Percentiles rank a stretch among this genome's conserved stretches.
These are phyloP conservation scores for Claviceps monticola DNA, from an alignment of 2,329 filamentous ascomycete species.

Conservation along the genomic window DNA sequence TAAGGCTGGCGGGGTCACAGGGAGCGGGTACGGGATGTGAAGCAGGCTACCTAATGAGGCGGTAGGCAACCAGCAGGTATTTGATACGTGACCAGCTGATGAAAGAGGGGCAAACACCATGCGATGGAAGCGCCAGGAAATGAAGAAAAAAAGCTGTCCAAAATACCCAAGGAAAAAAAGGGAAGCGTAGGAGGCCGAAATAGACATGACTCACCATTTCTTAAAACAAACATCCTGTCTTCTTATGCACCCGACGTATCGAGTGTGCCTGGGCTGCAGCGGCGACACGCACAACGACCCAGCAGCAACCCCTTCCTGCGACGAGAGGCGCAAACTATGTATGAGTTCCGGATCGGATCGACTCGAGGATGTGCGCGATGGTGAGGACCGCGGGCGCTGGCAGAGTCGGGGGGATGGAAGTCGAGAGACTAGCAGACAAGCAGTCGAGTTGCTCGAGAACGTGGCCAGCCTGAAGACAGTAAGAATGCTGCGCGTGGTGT, in stretches of 20 bases:
- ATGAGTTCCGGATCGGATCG: neutral
- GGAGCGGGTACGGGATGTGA: too few relatives aligned
- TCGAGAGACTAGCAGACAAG: neutral
- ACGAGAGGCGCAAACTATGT: neutral
- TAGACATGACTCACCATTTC: conserved; percentile 25
- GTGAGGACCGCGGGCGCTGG: neutral
- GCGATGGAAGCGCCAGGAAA: neutral
- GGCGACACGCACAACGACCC: neutral
- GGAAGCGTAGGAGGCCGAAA: neutral
- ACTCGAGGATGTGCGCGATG: neutral
- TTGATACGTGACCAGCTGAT: too few relatives aligned
- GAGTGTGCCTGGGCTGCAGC: neutral
- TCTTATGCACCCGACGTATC: neutral
- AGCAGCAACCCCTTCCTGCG: neutral
- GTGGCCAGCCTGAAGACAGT: too few relatives aligned
- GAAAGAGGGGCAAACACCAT: too few relatives aligned
- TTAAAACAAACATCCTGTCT: conserved; percentile 27
- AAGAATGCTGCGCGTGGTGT: too few relatives aligned
- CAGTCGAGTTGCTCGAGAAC: too few relatives aligned
- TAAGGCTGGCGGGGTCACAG: too few relatives aligned
- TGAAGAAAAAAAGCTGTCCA: neutral
- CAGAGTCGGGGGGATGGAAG: neutral
- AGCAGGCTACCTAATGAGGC: too few relatives aligned
- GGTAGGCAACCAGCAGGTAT: too few relatives aligned
- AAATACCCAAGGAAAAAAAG: neutral